phyloP scores from a whole-genome alignment of 1,139 yeast species.

The Scheffersomyces cryptocercus region DNA sequence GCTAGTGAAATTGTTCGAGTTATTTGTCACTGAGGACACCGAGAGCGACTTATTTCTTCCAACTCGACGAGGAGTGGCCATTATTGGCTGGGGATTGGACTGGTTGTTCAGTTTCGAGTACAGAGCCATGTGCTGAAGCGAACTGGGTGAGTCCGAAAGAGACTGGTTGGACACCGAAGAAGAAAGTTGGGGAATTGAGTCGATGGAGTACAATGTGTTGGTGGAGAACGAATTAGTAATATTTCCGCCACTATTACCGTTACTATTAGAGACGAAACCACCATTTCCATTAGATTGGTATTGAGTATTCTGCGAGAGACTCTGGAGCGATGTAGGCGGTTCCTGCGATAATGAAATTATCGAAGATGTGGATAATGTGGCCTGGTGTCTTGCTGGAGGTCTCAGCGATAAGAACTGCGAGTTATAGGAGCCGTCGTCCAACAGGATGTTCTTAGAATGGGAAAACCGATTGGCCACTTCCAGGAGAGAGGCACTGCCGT shows the following conservation, averaged over 20 bases:
- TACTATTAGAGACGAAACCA: not conserved
- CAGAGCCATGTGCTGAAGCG: constrained; percentile 11
- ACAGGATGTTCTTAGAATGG: constrained; percentile 29
- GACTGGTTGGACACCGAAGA: constrained; percentile 39
- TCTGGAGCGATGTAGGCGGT: constrained; percentile 9
- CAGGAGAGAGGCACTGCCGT: constrained; percentile 1
- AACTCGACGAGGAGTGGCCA: constrained; percentile 31
- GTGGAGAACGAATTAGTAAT: constrained; percentile 30
- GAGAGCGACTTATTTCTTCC: constrained; percentile 36
- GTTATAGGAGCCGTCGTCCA: constrained; percentile 24
- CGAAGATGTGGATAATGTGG: constrained; percentile 21
- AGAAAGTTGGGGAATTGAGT: constrained; percentile 41
- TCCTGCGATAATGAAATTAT: constrained; percentile 20
- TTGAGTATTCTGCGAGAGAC: too few relatives aligned
- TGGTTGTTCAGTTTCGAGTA: constrained; percentile 4
- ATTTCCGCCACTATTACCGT: constrained; percentile 6
- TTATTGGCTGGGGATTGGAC: constrained; percentile 8
- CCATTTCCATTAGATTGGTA: too few relatives aligned
- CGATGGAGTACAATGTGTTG: constrained; percentile 46
- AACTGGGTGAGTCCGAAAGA: constrained; percentile 33
- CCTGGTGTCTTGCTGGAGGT: constrained; percentile 11
- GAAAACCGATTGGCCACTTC: constrained; percentile 10
- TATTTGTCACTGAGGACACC: constrained; percentile 20
- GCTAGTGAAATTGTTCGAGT: constrained; percentile 2
- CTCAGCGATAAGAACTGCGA: not conserved